These are phyloP conservation scores for Solanum stenotomum DNA, from an alignment of 257 asterid species.

Conservation along the genomic window DNA sequence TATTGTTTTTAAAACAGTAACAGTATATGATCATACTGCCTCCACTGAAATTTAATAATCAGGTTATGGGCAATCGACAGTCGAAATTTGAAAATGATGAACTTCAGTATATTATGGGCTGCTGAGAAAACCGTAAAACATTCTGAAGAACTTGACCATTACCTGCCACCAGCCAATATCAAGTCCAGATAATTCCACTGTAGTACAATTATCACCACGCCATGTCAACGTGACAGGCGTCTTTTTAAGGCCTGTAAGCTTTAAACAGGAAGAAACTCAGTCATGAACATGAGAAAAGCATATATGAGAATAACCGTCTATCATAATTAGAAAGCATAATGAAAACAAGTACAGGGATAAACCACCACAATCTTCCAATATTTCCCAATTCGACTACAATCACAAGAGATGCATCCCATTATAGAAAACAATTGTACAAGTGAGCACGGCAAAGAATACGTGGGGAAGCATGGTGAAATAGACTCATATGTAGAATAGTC, in stretches of 20 bases:
- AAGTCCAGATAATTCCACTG: conserved; percentile 86
- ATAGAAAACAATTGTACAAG: neutral
- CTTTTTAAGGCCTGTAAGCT: conserved; percentile 47
- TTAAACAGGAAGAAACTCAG: conserved; percentile 1
- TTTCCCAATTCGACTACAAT: neutral
- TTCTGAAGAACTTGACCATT: conserved; percentile 10
- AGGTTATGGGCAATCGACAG: neutral
- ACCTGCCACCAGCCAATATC: conserved; percentile 99
- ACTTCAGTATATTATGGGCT: neutral
- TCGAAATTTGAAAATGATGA: neutral
- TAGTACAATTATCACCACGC: conserved; percentile 35
- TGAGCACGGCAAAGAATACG: neutral
- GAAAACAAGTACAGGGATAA: neutral
- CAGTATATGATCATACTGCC: neutral
- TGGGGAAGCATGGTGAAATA: neutral
- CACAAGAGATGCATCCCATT: neutral
- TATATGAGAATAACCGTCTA: neutral
- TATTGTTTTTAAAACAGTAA: neutral
- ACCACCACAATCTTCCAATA: neutral
- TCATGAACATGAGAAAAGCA: neutral
- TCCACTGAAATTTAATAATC: neutral
- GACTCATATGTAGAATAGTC: neutral
- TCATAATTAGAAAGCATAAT: neutral
- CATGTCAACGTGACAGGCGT: conserved; percentile 66
- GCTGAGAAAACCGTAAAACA: neutral